Conservation (phyloP, 441 rosid genomes). For the Bruguiera hainesii region DNA sequence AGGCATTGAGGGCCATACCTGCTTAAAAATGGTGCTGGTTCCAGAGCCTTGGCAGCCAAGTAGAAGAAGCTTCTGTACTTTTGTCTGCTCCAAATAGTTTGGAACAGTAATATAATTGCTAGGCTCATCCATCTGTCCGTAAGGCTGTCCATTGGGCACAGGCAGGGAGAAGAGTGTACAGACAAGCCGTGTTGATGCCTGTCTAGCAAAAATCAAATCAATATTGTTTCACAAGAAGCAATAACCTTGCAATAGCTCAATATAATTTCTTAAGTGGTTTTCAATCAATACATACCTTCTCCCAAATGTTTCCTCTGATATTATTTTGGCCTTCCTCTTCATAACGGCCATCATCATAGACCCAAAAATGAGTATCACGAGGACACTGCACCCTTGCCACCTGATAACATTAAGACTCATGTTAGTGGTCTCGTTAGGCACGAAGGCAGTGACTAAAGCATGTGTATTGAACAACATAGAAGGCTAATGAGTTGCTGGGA, state of each 20-base stretch:
- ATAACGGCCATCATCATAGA: slow-evolving; percentile 97
- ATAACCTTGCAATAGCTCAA: slow-evolving; percentile 9
- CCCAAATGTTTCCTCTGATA: slow-evolving; percentile 99
- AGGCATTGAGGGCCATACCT: slow-evolving; percentile 34
- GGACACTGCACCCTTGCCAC: slow-evolving; percentile 97
- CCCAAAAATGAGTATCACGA: slow-evolving; percentile 99
- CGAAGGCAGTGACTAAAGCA: not conserved
- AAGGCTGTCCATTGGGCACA: slow-evolving; percentile 55
- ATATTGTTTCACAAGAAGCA: slow-evolving; percentile 20
- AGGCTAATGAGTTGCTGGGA: not conserved
- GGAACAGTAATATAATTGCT: slow-evolving; percentile 61
- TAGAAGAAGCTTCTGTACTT: slow-evolving; percentile 63
- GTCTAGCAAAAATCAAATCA: slow-evolving; percentile 40
- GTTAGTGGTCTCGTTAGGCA: slow-evolving; percentile 5
- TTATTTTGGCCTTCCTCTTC: slow-evolving; percentile 99
- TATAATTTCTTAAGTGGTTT: slow-evolving; percentile 5
- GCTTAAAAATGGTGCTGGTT: slow-evolving; percentile 86
- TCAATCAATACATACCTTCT: slow-evolving; percentile 52
- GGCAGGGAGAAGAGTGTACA: slow-evolving; percentile 75
- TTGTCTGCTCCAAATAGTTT: slow-evolving; percentile 61
- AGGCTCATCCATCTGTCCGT: slow-evolving; percentile 51
- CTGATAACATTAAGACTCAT: slow-evolving; percentile 36
- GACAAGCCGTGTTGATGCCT: slow-evolving; percentile 74
- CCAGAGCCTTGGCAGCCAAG: slow-evolving; percentile 69
- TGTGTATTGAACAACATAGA: not conserved